These are phyloP conservation scores for Trichoderma sp. DNA, from an alignment of 2,329 filamentous ascomycete genomes.

Conservation along the genomic window DNA sequence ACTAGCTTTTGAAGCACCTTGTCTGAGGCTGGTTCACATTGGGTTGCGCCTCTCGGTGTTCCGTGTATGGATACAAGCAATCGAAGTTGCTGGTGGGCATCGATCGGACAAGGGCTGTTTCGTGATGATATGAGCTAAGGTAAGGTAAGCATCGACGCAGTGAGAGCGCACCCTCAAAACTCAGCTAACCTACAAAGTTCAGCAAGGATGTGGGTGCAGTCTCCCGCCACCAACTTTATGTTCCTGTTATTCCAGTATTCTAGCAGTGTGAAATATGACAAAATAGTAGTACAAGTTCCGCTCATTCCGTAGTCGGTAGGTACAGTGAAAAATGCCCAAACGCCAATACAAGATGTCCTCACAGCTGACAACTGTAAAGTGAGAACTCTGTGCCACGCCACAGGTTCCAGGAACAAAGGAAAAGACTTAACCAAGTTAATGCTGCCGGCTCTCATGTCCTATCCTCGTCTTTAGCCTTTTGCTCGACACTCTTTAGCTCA, in stretches of 20 bases:
- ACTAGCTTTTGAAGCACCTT: background rate
- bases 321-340: background rate
- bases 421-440: too few species aligned
- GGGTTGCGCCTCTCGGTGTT: background rate
- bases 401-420: too few species aligned
- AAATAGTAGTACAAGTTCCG: background rate
- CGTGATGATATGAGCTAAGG: background rate
- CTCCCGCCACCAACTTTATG: background rate
- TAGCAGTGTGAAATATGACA: background rate
- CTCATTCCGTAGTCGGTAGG: background rate
- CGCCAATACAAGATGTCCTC: background rate
- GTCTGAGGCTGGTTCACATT: background rate
- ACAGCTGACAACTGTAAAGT: too few species aligned
- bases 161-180: background rate
- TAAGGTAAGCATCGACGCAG: background rate
- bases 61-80: background rate
- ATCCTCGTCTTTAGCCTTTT: background rate
- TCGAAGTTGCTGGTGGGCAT: too few species aligned
- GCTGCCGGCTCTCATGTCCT: background rate
- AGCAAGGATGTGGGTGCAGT: background rate
- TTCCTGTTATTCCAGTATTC: background rate
- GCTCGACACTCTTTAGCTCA: constrained; percentile 35
- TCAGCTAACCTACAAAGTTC: background rate
- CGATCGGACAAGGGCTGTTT: background rate
- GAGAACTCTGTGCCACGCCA: too few species aligned